Base-by-base conservation (phyloP, 805 yeast genomes). In the Barnettozyma californica region DNA sequence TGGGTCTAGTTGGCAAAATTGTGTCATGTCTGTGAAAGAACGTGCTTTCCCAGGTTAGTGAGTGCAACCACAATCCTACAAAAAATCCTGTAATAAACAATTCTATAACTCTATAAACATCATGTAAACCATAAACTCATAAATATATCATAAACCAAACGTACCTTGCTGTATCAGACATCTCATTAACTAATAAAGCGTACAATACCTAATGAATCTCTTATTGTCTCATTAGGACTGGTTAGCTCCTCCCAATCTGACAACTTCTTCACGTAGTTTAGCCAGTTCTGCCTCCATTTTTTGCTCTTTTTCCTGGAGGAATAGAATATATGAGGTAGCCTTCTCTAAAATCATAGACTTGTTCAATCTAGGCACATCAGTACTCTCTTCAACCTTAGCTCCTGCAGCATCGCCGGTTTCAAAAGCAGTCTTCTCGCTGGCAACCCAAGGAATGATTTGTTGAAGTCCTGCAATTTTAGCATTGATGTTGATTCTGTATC, bases 401-500 rank as follows among this genome's bases (percentile, higher is more conserved):
- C 23, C n/a, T 10, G 20, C 43, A 13, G 53, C 60, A 31, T 53
- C 58, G 6, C 63, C 63, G 14, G 75, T 72, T 57, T 78, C 84
- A 59, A 81, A 81, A 0, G 85, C 84, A 3, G 84, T 77, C 53
- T 77, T 77, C 51, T 81, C 86, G 44, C 71, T 65, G 3, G 83
- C 77, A 46, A 82, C 78, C 80, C 84, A 78, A 11, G 90, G 90
- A 33, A 84, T 83, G 21, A 83, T 71, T 56, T 75, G 76, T 59
- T 82, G 87, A 46, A 83, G 65, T 27, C 81, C 80, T 4, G 85
- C 85, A 48, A 84, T 84, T 62, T 82, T 83, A 11, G 85, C 78
- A 61, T 83, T 83, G 62, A 84, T 82, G 63, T 83, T 83, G 51
- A 81, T 82, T 61, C 89, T 69, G 63, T 84, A 83, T 50, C 83